phyloP scores from a whole-genome alignment of 2,329 filamentous ascomycete species.

The Metarhizium robertsii region DNA sequence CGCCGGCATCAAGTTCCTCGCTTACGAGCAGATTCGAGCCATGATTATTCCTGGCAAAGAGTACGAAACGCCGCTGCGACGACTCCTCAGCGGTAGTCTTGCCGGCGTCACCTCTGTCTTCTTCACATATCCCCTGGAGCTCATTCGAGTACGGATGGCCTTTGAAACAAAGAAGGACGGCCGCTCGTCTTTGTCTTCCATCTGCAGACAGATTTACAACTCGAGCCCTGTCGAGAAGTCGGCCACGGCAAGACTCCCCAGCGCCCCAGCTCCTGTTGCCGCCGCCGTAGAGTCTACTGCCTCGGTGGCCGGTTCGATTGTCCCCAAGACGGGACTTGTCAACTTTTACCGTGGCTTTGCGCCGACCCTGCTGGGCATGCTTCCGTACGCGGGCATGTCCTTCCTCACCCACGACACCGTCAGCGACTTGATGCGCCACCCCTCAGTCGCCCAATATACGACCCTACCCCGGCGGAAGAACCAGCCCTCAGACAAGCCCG shows the following conservation, averaged over 20 bases:
- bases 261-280: slow-evolving; percentile 17
- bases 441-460: slow-evolving; percentile 60
- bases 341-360: slow-evolving; percentile 97
- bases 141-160: slow-evolving; percentile 83
- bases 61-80: slow-evolving; percentile 71
- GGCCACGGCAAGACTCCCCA: slow-evolving; percentile 19
- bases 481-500: slow-evolving; percentile 49
- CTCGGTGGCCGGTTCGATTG: slow-evolving; percentile 33
- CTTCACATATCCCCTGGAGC: slow-evolving; percentile 90
- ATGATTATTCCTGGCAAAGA: slow-evolving; percentile 60
- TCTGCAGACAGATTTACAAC: slow-evolving; percentile 78
- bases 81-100: slow-evolving; percentile 63
- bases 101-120: slow-evolving; percentile 88
- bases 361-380: slow-evolving; percentile 85
- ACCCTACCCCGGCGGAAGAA: slow-evolving; percentile 56
- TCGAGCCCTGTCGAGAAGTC: slow-evolving; percentile 48
- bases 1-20: slow-evolving; percentile 93
- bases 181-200: slow-evolving; percentile 61
- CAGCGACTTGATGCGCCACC: slow-evolving; percentile 71
- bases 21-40: slow-evolving; percentile 90
- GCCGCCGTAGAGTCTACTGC: slow-evolving; percentile 32
- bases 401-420: slow-evolving; percentile 92
- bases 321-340: slow-evolving; percentile 57
- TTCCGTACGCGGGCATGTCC: slow-evolving; percentile 91
- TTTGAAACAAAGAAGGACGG: slow-evolving; percentile 80